Evolutionary conservation across 352 stramenopile genomes (phyloP).

Genomic region (Blastocystis sp.): DNA sequence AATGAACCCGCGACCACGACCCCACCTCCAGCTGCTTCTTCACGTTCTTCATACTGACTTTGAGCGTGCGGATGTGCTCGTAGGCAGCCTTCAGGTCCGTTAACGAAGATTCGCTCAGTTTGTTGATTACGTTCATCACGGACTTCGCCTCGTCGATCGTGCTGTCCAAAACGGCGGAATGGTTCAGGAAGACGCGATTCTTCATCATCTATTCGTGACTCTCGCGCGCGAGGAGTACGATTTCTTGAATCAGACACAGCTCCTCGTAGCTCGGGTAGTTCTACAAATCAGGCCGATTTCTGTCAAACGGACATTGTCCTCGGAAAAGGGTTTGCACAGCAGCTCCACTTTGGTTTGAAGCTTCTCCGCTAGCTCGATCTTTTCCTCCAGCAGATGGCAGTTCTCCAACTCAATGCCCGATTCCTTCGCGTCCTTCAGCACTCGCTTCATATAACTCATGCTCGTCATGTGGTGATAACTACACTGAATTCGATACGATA

Average conservation of each 20-base stretch:
- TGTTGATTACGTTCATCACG: background rate
- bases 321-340: background rate
- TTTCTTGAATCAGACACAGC: background rate
- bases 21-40: background rate
- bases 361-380: background rate
- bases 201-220: background rate
- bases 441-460: background rate
- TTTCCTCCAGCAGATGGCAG: background rate
- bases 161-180: background rate
- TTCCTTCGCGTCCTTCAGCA: background rate
- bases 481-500: background rate
- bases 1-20: background rate
- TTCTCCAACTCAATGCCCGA: background rate
- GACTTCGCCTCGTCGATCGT: background rate
- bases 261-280: background rate
- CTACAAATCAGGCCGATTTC: background rate
- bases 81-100: background rate
- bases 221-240: background rate
- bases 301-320: background rate
- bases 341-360: background rate
- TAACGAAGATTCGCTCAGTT: background rate
- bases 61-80: background rate
- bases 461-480: background rate
- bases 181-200: background rate
- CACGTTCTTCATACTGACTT: background rate